Base-by-base conservation (phyloP, 2,329 filamentous ascomycete species). In the Calonectria pseudoreteaudii region DNA sequence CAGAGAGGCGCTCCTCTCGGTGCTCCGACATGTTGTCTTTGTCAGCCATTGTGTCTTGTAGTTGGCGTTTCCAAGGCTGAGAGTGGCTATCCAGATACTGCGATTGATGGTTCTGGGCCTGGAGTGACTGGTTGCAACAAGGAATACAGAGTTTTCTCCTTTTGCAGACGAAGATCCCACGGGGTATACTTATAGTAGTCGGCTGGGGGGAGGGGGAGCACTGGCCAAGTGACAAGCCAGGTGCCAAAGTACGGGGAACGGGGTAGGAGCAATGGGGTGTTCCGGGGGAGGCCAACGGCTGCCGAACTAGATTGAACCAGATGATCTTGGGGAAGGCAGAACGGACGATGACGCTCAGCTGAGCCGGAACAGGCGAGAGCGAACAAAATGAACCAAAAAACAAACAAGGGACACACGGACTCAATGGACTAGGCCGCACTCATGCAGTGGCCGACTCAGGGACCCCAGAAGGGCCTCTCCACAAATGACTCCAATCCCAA, bases 1-100 rank as follows among this genome's bases (percentile, higher is more conserved):
- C 71, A 2, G 67, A 70, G 68, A 70, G 36, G 18, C 62, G 75
- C 10, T 78, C 73, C 16, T 76, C 66, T 65, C 77, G 78, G 60
- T 78, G 72, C 68, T 71, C 68, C 9, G 72, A 68, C 67, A 60
- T 65, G 41, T 72, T 70, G 68, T 66, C 65, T 44, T 66, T 65
- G 18, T 68, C 66, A 41, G 66, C 56, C 20, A 62, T 62, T 20
- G 34, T 41, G 56, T 18, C 34, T 50, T 44, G 50, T 16, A n/a
- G 49, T 36, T 52, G 65, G 30, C 18, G 31, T 20, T 16, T 20
- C 30, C 23, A 23, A 14, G 65, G 47, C 49, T 50, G 49, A 44
- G 30, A 38, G 23, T 47, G 66, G 36, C 36, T 41, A 47, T 56
- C 38, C 38, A 47, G 49, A 47, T 47, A 53, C 28, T 60, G 36